These are phyloP conservation scores for Malassezia nana DNA, from an alignment of 1,284 basidiomycete species.

Conservation along the genomic window DNA sequence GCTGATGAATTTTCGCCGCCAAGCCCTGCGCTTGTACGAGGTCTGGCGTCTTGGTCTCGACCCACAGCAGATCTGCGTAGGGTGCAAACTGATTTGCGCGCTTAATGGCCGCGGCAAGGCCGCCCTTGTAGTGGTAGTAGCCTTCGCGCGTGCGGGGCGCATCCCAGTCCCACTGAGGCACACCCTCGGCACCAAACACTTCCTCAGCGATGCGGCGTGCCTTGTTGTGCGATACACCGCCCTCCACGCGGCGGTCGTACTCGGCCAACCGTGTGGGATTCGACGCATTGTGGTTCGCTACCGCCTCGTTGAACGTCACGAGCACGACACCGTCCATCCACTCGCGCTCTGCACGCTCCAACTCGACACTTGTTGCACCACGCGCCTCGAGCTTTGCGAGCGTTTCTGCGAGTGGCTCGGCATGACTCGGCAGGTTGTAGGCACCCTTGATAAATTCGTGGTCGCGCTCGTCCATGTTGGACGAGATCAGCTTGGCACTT, in stretches of 20 bases:
- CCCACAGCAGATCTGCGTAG: conserved; percentile 50
- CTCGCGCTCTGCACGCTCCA: conserved; percentile 41
- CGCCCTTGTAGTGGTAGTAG: conserved; percentile 80
- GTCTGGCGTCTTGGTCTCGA: conserved; percentile 78
- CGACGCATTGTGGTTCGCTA: conserved; percentile 49
- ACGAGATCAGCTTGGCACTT: conserved; percentile 73
- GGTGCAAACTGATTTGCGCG: conserved; percentile 65
- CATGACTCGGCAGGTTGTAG: conserved; percentile 37
- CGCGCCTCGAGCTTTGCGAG: conserved; percentile 34
- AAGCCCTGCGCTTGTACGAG: conserved; percentile 69
- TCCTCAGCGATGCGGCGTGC: conserved; percentile 64
- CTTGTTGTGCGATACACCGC: conserved; percentile 64
- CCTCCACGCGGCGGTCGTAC: conserved; percentile 55
- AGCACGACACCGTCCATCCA: conserved; percentile 46
- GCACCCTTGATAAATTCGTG: conserved; percentile 49
- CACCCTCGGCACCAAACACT: conserved; percentile 57
- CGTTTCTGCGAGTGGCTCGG: conserved; percentile 36
- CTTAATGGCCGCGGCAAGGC: conserved; percentile 70
- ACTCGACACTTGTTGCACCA: conserved; percentile 31
- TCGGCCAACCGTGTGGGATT: conserved; percentile 51
- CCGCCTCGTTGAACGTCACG: conserved; percentile 73
- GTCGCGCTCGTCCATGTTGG: conserved; percentile 68
- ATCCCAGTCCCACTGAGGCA: conserved; percentile 79
- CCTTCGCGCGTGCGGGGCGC: conserved; percentile 81
- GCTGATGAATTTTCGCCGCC: conserved; percentile 63